Evolutionary conservation across 2,329 filamentous ascomycete species (phyloP).

Genomic region (Truncatella angustata): DNA sequence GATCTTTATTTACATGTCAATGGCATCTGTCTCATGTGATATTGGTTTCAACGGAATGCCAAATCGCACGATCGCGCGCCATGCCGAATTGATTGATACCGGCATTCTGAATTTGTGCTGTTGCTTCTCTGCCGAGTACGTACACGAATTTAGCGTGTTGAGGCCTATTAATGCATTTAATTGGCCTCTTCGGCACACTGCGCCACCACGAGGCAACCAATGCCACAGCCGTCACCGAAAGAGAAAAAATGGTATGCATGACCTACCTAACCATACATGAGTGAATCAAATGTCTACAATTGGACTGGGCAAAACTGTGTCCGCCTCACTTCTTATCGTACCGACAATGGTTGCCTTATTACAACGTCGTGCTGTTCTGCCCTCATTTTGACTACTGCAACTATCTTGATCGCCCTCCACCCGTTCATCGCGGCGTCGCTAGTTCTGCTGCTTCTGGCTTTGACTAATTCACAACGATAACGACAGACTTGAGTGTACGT

Average conservation of each 20-base stretch:
- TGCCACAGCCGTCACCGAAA: slow-evolving; percentile 6
- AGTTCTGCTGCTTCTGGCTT: neutral
- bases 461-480: neutral
- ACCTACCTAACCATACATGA: neutral
- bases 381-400: neutral
- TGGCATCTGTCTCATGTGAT: too few species aligned
- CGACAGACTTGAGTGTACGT: too few species aligned
- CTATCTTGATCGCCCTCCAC: neutral
- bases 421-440: neutral
- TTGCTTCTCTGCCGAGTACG: too few species aligned
- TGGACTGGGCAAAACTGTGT: neutral
- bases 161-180: neutral
- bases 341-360: slow-evolving; percentile 6
- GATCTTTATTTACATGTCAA: too few species aligned
- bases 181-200: neutral
- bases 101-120: too few species aligned
- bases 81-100: too few species aligned
- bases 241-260: neutral
- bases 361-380: neutral
- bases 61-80: too few species aligned
- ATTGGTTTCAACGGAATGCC: too few species aligned
- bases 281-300: slow-evolving; percentile 4
- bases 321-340: slow-evolving; percentile 4
- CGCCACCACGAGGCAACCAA: neutral
- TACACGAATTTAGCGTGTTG: neutral